Percentiles rank a stretch among this genome's conserved stretches.
These are phyloP conservation scores for Diaporthe vexans DNA, from an alignment of 2,329 filamentous ascomycete genomes.

Conservation along the genomic window DNA sequence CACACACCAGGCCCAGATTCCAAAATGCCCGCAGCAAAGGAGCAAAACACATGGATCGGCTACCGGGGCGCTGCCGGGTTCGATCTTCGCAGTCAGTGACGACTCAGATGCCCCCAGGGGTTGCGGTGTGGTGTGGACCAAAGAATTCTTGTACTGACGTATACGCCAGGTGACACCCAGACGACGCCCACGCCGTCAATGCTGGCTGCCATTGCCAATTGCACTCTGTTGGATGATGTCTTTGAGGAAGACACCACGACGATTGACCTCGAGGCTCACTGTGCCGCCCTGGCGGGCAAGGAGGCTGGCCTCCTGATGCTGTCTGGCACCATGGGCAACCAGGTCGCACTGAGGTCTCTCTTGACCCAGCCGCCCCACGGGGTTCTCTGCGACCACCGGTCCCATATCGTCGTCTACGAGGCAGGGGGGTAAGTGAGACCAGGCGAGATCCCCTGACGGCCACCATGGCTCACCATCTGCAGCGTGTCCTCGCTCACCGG, in stretches of 20 bases:
- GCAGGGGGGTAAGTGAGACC: conserved; percentile 67
- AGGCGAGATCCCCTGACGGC: background rate
- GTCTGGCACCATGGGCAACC: conserved; percentile 95
- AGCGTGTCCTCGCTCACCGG: conserved; percentile 80
- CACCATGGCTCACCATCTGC: background rate
- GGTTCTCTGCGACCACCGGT: conserved; percentile 82
- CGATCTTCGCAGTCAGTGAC: conserved; percentile 56
- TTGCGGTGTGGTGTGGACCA: background rate
- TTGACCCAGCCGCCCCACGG: conserved; percentile 84
- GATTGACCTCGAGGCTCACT: conserved; percentile 78
- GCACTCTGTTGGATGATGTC: conserved; percentile 87
- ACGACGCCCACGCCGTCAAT: conserved; percentile 86
- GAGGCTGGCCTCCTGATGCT: conserved; percentile 85
- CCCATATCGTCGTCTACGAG: conserved; percentile 81
- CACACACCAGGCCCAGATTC: background rate
- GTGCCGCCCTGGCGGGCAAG: conserved; percentile 81
- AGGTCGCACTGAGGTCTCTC: conserved; percentile 84
- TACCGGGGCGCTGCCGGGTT: conserved; percentile 54
- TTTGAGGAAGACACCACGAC: conserved; percentile 86
- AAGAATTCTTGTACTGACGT: conserved; percentile 5
- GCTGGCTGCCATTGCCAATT: conserved; percentile 82
- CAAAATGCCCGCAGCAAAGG: conserved; percentile 39
- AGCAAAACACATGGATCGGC: conserved; percentile 53
- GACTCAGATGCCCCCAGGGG: too few species aligned
- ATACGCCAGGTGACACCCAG: conserved; percentile 61